phyloP scores from a whole-genome alignment of 768 basidiomycete species.

The Boletus pseudo-olivaceus region DNA sequence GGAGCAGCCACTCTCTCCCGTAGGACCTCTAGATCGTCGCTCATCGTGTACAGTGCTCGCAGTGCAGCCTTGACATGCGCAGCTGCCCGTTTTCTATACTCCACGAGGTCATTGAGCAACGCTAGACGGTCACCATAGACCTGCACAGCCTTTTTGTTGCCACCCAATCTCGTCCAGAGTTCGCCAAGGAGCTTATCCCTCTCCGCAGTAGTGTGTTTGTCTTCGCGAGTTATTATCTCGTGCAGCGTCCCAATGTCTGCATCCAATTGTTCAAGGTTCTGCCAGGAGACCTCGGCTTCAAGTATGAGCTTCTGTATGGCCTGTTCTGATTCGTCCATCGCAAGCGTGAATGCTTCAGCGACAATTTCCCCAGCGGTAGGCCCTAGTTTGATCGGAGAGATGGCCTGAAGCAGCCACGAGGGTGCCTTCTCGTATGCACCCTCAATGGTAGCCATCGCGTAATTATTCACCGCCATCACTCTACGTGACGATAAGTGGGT shows the following conservation, averaged over 20 bases:
- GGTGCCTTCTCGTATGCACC: constrained; percentile 28
- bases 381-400: constrained; percentile 39
- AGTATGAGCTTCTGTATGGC: constrained; percentile 55
- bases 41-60: constrained; percentile 59
- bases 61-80: constrained; percentile 65
- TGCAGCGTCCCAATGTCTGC: constrained; percentile 54
- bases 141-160: constrained; percentile 50
- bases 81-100: constrained; percentile 58
- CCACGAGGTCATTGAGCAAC: constrained; percentile 52
- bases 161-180: constrained; percentile 69
- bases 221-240: constrained; percentile 59
- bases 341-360: constrained; percentile 50
- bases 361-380: constrained; percentile 44
- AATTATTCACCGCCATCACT: constrained; percentile 71
- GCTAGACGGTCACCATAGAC: constrained; percentile 48
- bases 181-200: constrained; percentile 55
- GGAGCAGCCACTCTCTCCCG: constrained; percentile 70
- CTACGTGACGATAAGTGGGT: constrained; percentile 32
- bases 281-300: constrained; percentile 60
- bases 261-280: constrained; percentile 60
- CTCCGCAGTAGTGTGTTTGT: constrained; percentile 40
- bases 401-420: constrained; percentile 30
- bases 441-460: constrained; percentile 59
- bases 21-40: constrained; percentile 73
- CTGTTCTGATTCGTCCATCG: constrained; percentile 56